Base-by-base conservation (phyloP, 306 rosid genomes). In the Prunus mume region DNA sequence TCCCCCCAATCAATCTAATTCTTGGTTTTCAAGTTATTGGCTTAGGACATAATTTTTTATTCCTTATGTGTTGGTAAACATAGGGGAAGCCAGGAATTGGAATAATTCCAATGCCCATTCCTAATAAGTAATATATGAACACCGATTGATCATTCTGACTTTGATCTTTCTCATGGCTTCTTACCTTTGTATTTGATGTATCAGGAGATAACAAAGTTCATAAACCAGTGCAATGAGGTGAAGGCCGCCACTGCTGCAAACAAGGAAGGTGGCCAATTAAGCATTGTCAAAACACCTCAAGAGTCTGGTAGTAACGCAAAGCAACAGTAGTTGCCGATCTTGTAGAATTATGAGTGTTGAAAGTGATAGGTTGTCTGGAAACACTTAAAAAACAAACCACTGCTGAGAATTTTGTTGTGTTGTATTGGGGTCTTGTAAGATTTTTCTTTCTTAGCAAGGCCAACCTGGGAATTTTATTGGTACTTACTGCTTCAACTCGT, bases 131-230 rank as follows among this genome's bases (percentile, higher is more conserved):
- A 38, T 5, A 0, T 38, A 51, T 10, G 30, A 7, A 30, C 5
- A 6, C 7, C 8, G 17, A 25, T 71, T 52, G 27, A 6, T 52
- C 30, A 50, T 12, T 19, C 62, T 15, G n/a, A 46, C 20, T 11
- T 14, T 71, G 62, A 34, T 34, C 41, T 34, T 34, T 54, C 20
- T 73, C 22, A 43, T 78, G 69, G 5, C 3, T 5, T 22, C 28
- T 69, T 13, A 15, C 5, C 22, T 73, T 78, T 15, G 13, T 24
- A 0, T 71, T 78, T 66, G 78, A 66, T 73, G 75, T 27, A 71
- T 56, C 82, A 95, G 97, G 98, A 90, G 81, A 52, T 95, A 71
- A 95, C 96, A 80, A 95, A 95, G 88, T 95, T 95, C 86, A 92
- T 95, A 61, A 92, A 92, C 78, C 85, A 89, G 55, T 89, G 92